Evolutionary conservation across 2,329 filamentous ascomycete genomes (phyloP), one percentile per base, ranked within the genome.

Genomic region (Hirsutella thompsonii): DNA sequence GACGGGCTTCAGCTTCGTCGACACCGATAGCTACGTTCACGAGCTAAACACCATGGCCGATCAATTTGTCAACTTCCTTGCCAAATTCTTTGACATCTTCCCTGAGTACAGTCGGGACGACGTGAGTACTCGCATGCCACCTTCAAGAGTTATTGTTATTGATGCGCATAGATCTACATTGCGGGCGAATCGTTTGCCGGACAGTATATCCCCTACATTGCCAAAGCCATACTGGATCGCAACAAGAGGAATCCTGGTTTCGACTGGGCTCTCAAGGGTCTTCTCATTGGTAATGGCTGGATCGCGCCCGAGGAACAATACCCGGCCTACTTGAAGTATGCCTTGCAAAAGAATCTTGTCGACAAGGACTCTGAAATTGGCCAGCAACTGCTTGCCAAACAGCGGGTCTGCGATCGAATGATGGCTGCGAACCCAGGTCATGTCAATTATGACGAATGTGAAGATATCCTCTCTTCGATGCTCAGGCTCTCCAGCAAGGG

Each of bases 211-310:
- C 92, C 92, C 1, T 94, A 98, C 59, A 92, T 99, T 48, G 84
- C 89, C n/a, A 81, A 81, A 55, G 83, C 83, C 18, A 94, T 98
- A 42, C 69, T 95, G 43, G 80, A 88, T 37, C 85, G 87, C 45
- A 98, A 98, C 66, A 81, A 83, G n/a, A 60, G 62, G 13, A 36
- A 36, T 10, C 29, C 37, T 5, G 37, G 32, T 4, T 42, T 46
- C 1, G 19, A 45, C 16, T 98, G 90, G 92, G 81, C 82, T 39
- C 64, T 99, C 21, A 74, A 81, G 49, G 92, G 90, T 8, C 67
- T 98, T 18, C 60, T 98, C 29, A 96, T 99, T 46, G 93, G 93
- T 41, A 99, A 98, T 57, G 92, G 90, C 32, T 99, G 93, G 92
- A 90, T 98, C 40, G 84, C 89, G 2, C 89, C 90, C 1, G 67